Evolutionary conservation across 129 eudicot genomes (phyloP), one percentile per base, ranked within the genome.

Genomic region (Oenanthe sinensis): DNA sequence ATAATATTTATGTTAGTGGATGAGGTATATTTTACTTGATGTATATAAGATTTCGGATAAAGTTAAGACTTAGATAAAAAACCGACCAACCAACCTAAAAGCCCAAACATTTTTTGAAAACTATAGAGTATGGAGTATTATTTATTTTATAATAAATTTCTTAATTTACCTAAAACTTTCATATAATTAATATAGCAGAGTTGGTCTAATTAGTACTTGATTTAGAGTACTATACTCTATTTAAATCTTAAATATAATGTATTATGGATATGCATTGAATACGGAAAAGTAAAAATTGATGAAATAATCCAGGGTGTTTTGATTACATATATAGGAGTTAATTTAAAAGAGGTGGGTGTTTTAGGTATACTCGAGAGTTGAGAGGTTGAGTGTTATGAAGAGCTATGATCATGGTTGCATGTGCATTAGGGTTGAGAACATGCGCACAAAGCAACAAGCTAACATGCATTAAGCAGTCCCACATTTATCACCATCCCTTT

Each of bases 261-360:
- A 60, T n/a, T 30, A 30, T 30, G 17, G 7, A 76, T 60, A 87
- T 87, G 85, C 97, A 85, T 84, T 91, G 97, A 89, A 91, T 86
- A 85, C 86, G 87, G 91, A 80, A 65, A 86, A 70, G 83, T 50
- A 62, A 4, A 74, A 33, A 33, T 33, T 33, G 36, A 77, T 72
- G 84, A 94, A 91, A 89, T 89, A 89, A 91, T 87, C 87, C 97
- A 91, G 97, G 85, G 93, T 91, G 97, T 85, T 81, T 85, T 86
- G 81, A 81, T 84, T 83, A 70, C 81, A 58, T 81, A 78, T 60
- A 39, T 39, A 39, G 42, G 77, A 76, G 50, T 69, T 43, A 74
- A 62, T 42, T 67, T 47, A 48, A 58, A 68, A 15, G 76, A 71
- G 81, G 77, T 74, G 73, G 75, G 65, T 80, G 79, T 67, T 67